Conservation (phyloP, 371 early-diverging fungal species). For the Circinella umbellata region DNA sequence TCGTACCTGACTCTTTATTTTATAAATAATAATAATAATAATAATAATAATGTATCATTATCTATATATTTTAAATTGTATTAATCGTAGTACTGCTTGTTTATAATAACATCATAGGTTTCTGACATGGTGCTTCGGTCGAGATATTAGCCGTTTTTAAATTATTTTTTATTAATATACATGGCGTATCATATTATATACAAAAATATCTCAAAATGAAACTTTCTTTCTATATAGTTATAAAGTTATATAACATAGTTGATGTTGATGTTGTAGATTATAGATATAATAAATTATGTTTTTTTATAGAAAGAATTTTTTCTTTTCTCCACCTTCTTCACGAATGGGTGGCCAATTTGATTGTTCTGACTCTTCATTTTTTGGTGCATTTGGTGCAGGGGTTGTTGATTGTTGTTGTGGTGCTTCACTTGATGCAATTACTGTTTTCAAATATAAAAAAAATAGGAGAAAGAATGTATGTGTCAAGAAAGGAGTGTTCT, state of each 20-base stretch:
- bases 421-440: constrained; percentile 27
- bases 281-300: background rate
- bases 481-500: background rate
- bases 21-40: too few species aligned
- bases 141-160: constrained; percentile 39
- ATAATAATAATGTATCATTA: too few species aligned
- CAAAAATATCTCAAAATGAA: too few species aligned
- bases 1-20: too few species aligned
- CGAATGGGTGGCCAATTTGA: constrained; percentile 1
- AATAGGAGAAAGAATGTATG: background rate
- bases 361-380: background rate
- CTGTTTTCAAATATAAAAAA: constrained; percentile 9
- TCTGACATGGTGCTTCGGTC: constrained; percentile 63
- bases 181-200: background rate
- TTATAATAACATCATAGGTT: background rate
- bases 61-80: too few species aligned
- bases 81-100: too few species aligned
- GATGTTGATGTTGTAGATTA: too few species aligned
- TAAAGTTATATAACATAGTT: too few species aligned
- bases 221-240: background rate
- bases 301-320: constrained; percentile 7
- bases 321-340: constrained; percentile 12
- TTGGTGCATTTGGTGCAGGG: background rate
- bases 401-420: background rate
- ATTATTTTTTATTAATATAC: background rate